A percentile compares a stretch with the other conserved stretches of the same genome.
phyloP scores from a whole-genome alignment of 139 green algal species.

The Spirogloea muscicola region DNA sequence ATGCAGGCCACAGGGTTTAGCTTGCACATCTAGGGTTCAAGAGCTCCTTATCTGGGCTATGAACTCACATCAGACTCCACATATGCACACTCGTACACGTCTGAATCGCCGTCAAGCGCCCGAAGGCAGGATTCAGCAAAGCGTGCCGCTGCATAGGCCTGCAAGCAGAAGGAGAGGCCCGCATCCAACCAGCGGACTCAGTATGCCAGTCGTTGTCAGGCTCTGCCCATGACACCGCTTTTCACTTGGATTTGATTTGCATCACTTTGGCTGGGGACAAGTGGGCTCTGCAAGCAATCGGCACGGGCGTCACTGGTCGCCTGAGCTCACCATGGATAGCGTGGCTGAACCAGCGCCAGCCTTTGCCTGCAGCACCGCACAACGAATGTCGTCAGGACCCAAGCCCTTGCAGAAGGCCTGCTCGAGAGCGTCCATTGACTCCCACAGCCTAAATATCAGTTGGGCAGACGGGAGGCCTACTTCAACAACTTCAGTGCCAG shows the following conservation, averaged over 20 bases:
- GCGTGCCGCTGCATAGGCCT: conserved; percentile 88
- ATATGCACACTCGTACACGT: conserved; percentile 86
- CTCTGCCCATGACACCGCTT: neutral
- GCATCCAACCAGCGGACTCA: neutral
- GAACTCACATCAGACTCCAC: conserved; percentile 66
- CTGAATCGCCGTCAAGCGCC: conserved; percentile 82
- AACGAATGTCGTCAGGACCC: too few relatives aligned
- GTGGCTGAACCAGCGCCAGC: conserved; percentile 87
- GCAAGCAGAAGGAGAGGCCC: neutral
- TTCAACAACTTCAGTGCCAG: conserved; percentile 96
- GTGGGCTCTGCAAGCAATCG: too few relatives aligned
- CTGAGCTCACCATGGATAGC: conserved; percentile 80
- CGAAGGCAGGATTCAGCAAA: conserved; percentile 91
- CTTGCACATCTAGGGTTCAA: too few relatives aligned
- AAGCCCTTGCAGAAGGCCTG: too few relatives aligned
- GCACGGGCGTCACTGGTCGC: too few relatives aligned
- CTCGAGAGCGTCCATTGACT: too few relatives aligned
- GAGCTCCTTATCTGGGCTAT: too few relatives aligned
- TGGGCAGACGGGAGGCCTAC: neutral
- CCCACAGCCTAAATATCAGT: too few relatives aligned
- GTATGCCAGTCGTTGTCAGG: neutral
- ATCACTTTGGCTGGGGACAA: neutral
- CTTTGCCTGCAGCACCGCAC: conserved; percentile 58
- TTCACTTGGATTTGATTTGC: neutral
- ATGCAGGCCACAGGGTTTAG: too few relatives aligned